Evolutionary conservation across 495 filamentous ascomycete genomes (phyloP).

Genomic region (Lophiotrema nucula): DNA sequence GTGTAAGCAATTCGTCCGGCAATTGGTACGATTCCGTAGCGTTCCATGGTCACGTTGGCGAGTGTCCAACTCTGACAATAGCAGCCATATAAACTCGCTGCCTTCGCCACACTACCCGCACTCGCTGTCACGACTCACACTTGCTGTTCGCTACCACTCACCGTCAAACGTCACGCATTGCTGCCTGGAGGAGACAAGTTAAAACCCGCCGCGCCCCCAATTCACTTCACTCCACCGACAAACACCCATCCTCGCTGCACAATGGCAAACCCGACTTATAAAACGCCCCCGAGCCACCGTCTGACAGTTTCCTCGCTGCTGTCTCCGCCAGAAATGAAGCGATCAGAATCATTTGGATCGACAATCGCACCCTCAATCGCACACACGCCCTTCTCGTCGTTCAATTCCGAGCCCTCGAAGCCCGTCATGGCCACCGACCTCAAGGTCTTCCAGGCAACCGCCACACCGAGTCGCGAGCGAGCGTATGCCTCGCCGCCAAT

Average conservation of each 20-base stretch:
- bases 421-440: slow-evolving; percentile 13
- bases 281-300: slow-evolving; percentile 26
- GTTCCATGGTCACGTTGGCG: slow-evolving; percentile 29
- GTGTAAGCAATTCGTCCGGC: slow-evolving; percentile 32
- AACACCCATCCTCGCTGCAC: slow-evolving; percentile 11
- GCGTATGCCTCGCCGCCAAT: slow-evolving; percentile 35
- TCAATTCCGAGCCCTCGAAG: slow-evolving; percentile 24
- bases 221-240: slow-evolving; percentile 1
- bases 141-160: not conserved
- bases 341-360: slow-evolving; percentile 30
- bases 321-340: slow-evolving; percentile 35
- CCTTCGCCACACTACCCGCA: slow-evolving; percentile 15
- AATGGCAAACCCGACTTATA: slow-evolving; percentile 30
- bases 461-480: slow-evolving; percentile 14
- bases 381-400: slow-evolving; percentile 32
- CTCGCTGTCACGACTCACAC: not conserved
- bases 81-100: slow-evolving; percentile 8
- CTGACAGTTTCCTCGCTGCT: slow-evolving; percentile 35
- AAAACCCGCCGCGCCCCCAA: slow-evolving; percentile 1
- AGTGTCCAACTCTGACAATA: slow-evolving; percentile 25
- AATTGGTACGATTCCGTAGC: slow-evolving; percentile 28
- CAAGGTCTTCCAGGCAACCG: slow-evolving; percentile 8
- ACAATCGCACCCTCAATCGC: slow-evolving; percentile 19
- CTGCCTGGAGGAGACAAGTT: not conserved
- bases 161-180: not conserved